Conservation (phyloP, 495 filamentous ascomycete genomes). For the Penicillium desertorum region DNA sequence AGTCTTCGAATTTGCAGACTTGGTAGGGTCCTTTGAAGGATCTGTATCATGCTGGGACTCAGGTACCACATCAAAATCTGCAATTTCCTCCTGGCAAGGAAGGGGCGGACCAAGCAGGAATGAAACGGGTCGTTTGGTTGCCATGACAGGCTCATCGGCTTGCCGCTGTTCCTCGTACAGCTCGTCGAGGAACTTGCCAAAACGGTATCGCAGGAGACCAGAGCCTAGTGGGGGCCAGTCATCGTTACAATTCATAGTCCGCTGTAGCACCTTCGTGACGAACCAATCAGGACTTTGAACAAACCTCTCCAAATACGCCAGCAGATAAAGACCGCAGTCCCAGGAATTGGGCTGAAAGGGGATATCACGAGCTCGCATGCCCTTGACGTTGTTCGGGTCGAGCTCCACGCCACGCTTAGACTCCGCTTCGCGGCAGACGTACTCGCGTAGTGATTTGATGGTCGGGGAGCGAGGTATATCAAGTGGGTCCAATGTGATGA, state of each 20-base stretch:
- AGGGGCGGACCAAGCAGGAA: conserved; percentile 33
- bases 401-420: conserved; percentile 66
- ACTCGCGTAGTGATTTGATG: conserved; percentile 67
- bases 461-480: conserved; percentile 59
- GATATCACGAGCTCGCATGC: conserved; percentile 66
- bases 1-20: neutral
- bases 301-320: conserved; percentile 82
- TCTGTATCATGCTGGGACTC: conserved; percentile 3
- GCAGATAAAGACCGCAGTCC: conserved; percentile 85
- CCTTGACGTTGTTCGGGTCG: conserved; percentile 49
- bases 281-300: conserved; percentile 67
- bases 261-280: conserved; percentile 51
- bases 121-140: conserved; percentile 34
- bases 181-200: conserved; percentile 53
- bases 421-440: conserved; percentile 69
- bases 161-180: conserved; percentile 50
- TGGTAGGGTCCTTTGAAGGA: neutral
- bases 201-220: conserved; percentile 48
- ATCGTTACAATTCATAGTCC: conserved; percentile 42
- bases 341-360: conserved; percentile 81
- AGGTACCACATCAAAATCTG: neutral
- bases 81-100: conserved; percentile 1
- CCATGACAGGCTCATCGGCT: conserved; percentile 28
- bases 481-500: conserved; percentile 89
- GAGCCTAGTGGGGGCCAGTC: conserved; percentile 59